These are phyloP conservation scores for Chlorophyllum brunneum DNA, from an alignment of 768 basidiomycete species.

Conservation along the genomic window DNA sequence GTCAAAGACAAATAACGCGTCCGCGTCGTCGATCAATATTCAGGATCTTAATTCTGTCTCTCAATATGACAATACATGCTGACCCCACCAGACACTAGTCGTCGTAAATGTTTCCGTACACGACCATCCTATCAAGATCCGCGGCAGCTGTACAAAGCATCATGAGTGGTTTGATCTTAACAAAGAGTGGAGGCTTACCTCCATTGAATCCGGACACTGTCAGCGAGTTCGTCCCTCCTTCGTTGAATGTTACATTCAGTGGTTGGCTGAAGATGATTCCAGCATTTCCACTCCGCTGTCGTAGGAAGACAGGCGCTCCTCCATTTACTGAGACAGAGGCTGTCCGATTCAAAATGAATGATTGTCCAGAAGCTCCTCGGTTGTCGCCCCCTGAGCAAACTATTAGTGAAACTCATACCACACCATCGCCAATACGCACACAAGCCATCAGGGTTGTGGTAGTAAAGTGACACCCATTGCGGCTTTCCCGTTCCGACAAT, in stretches of 20 bases:
- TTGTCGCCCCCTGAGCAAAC: constrained; percentile 21
- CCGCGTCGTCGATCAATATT: background rate
- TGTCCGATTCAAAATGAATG: constrained; percentile 20
- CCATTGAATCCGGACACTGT: constrained; percentile 6
- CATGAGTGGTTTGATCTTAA: background rate
- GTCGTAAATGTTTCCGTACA: constrained; percentile 8
- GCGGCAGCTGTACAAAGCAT: background rate
- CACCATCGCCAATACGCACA: constrained; percentile 16
- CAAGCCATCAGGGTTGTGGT: constrained; percentile 23
- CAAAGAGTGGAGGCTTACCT: background rate
- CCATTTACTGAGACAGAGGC: constrained; percentile 24
- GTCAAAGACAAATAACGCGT: constrained; percentile 6
- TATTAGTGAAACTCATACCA: background rate
- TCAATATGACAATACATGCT: background rate
- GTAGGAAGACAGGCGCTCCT: constrained; percentile 20
- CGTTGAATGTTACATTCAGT: constrained; percentile 21
- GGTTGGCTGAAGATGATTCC: constrained; percentile 24
- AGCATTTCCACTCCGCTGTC: constrained; percentile 17
- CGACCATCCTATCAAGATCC: constrained; percentile 5
- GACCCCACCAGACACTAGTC: too few species aligned
- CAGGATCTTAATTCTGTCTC: too few species aligned
- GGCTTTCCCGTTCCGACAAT: constrained; percentile 27
- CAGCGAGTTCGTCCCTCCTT: background rate
- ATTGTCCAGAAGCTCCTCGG: constrained; percentile 18
- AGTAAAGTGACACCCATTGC: constrained; percentile 29